Conservation (phyloP, 306 rosid genomes). For the Quercus robur region DNA sequence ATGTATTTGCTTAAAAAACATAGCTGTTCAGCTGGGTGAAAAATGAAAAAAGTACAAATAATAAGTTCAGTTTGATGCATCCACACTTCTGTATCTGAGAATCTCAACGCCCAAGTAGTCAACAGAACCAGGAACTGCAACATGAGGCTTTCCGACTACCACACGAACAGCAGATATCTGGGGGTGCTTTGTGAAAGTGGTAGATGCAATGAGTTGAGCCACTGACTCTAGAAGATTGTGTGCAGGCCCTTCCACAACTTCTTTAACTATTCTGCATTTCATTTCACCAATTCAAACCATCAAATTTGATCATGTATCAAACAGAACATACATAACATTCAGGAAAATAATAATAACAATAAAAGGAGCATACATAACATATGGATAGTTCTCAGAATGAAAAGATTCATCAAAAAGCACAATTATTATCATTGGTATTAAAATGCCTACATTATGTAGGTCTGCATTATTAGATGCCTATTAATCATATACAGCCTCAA, state of each 20-base stretch:
- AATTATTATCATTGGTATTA: not conserved
- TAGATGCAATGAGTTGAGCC: constrained; percentile 63
- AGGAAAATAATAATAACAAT: too few species aligned
- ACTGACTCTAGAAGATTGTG: constrained; percentile 77
- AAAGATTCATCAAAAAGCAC: not conserved
- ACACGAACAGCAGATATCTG: constrained; percentile 72
- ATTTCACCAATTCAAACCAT: constrained; percentile 11
- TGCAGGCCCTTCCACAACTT: constrained; percentile 65
- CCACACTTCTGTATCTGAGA: constrained; percentile 49
- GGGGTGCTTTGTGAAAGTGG: constrained; percentile 37
- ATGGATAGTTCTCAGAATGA: not conserved
- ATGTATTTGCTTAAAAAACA: too few species aligned
- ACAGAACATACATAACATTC: not conserved
- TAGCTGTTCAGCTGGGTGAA: too few species aligned
- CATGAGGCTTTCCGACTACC: constrained; percentile 84
- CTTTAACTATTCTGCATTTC: constrained; percentile 60
- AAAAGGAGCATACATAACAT: not conserved
- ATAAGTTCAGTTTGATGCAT: constrained; percentile 23
- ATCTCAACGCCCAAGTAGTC: constrained; percentile 91
- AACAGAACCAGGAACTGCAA: constrained; percentile 66
- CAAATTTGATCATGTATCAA: not conserved
- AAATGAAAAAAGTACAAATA: not conserved
- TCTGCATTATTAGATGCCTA: not conserved
- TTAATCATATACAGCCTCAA: not conserved
- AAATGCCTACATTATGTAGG: not conserved